These are phyloP conservation scores for Mucor sp. DNA, from an alignment of 371 early-diverging fungal genomes.

Conservation along the genomic window DNA sequence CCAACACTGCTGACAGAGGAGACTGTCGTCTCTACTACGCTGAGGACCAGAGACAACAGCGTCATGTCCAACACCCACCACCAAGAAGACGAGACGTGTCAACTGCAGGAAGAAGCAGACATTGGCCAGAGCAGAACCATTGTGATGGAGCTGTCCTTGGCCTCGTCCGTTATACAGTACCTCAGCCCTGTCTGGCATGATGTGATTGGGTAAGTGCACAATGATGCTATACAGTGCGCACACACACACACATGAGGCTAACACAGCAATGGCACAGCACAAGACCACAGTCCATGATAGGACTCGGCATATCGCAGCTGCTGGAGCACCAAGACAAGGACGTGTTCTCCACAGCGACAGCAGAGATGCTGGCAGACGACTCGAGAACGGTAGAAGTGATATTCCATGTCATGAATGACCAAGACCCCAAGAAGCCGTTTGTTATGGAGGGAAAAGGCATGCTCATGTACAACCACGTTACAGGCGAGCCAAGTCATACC, in stretches of 20 bases:
- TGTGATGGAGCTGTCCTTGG: slow-evolving; percentile 65
- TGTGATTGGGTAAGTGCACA: slow-evolving; percentile 53
- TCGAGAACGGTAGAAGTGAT: slow-evolving; percentile 77
- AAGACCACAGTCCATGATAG: slow-evolving; percentile 51
- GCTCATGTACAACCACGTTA: slow-evolving; percentile 78
- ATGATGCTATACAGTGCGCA: too few species aligned
- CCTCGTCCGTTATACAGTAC: slow-evolving; percentile 49
- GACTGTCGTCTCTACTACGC: not conserved
- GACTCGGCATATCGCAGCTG: slow-evolving; percentile 47
- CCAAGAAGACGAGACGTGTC: slow-evolving; percentile 7
- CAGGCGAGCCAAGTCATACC: slow-evolving; percentile 72
- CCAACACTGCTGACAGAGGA: not conserved
- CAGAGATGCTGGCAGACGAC: slow-evolving; percentile 68
- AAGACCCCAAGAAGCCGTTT: slow-evolving; percentile 45
- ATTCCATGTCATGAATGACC: slow-evolving; percentile 54
- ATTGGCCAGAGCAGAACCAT: slow-evolving; percentile 62
- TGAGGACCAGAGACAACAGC: slow-evolving; percentile 13
- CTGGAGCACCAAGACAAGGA: slow-evolving; percentile 54
- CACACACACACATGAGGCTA: not conserved
- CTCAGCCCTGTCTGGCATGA: slow-evolving; percentile 66
- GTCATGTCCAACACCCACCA: not conserved
- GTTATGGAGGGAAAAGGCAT: slow-evolving; percentile 91
- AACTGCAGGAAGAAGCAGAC: slow-evolving; percentile 53
- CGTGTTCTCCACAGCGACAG: slow-evolving; percentile 71
- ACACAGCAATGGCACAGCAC: slow-evolving; percentile 29